Evolutionary conservation across 2,329 filamentous ascomycete species (phyloP).

Genomic region (Xylariaceae sp.): DNA sequence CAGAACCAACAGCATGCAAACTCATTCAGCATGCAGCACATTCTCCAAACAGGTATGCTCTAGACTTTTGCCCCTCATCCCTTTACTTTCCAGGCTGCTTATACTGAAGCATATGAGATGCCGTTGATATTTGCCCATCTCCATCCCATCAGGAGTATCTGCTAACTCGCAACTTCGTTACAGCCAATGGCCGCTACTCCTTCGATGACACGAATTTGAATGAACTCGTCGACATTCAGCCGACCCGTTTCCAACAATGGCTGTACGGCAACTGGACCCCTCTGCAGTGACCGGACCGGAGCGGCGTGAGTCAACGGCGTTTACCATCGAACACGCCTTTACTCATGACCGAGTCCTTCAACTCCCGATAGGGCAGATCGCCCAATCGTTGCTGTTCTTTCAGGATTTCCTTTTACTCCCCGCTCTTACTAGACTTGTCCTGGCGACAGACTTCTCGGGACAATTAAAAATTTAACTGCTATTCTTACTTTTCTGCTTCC

Average conservation of each 20-base stretch:
- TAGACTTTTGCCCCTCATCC: too few species aligned
- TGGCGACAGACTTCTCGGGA: slow-evolving; percentile 16
- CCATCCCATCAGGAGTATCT: too few species aligned
- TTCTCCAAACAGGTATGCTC: slow-evolving; percentile 70
- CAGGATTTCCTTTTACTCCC: not conserved
- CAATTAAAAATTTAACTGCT: too few species aligned
- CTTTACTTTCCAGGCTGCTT: too few species aligned
- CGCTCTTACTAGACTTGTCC: slow-evolving; percentile 10
- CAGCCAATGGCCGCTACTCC: slow-evolving; percentile 63
- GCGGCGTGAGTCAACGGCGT: not conserved
- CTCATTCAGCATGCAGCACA: slow-evolving; percentile 54
- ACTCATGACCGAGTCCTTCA: not conserved
- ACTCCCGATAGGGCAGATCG: not conserved
- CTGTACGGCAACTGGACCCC: slow-evolving; percentile 44
- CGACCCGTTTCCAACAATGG: slow-evolving; percentile 53
- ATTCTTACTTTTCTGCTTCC: not conserved
- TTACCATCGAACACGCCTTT: not conserved
- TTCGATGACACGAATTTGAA: slow-evolving; percentile 61
- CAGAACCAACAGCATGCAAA: slow-evolving; percentile 46
- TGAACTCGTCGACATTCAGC: slow-evolving; percentile 41
- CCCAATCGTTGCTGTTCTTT: not conserved
- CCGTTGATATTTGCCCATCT: too few species aligned
- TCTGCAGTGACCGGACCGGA: slow-evolving; percentile 12
- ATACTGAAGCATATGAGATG: too few species aligned
- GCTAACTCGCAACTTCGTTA: too few species aligned